phyloP scores from a whole-genome alignment of 495 filamentous ascomycete genomes.

The Oidiodendron maius region DNA sequence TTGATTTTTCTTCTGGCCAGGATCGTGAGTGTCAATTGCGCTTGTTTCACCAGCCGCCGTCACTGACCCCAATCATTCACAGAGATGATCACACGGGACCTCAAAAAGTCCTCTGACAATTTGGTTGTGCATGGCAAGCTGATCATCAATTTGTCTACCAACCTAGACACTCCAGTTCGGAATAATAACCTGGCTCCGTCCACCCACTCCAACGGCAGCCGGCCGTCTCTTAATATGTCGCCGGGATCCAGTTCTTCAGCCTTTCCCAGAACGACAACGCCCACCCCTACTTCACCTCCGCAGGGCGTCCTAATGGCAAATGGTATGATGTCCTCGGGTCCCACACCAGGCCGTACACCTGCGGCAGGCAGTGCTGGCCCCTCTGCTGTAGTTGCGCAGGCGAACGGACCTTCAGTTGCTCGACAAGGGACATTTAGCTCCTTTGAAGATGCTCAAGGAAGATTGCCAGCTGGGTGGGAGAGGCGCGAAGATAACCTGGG shows the following conservation, averaged over 20 bases:
- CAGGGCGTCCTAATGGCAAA: slow-evolving; percentile 19
- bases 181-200: slow-evolving; percentile 6
- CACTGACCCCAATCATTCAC: slow-evolving; percentile 12
- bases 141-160: slow-evolving; percentile 91
- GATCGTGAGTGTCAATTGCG: slow-evolving; percentile 62
- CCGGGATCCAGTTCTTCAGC: slow-evolving; percentile 16
- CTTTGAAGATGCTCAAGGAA: slow-evolving; percentile 91
- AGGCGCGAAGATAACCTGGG: slow-evolving; percentile 92
- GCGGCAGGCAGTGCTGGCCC: slow-evolving; percentile 22
- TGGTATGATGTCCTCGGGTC: slow-evolving; percentile 21
- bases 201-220: slow-evolving; percentile 12
- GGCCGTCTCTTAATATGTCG: slow-evolving; percentile 18
- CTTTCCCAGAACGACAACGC: slow-evolving; percentile 13
- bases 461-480: slow-evolving; percentile 92
- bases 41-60: slow-evolving; percentile 7
- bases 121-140: slow-evolving; percentile 96
- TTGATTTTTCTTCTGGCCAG: slow-evolving; percentile 81
- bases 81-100: slow-evolving; percentile 95
- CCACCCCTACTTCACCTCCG: slow-evolving; percentile 14
- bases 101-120: slow-evolving; percentile 98
- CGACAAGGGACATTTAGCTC: slow-evolving; percentile 68
- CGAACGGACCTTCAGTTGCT: slow-evolving; percentile 27
- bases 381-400: neutral
- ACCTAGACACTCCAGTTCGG: slow-evolving; percentile 42
- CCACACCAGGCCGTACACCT: slow-evolving; percentile 23